These are phyloP conservation scores for Skeletonema menzelii DNA, from an alignment of 108 stramenopile species.

Conservation along the genomic window DNA sequence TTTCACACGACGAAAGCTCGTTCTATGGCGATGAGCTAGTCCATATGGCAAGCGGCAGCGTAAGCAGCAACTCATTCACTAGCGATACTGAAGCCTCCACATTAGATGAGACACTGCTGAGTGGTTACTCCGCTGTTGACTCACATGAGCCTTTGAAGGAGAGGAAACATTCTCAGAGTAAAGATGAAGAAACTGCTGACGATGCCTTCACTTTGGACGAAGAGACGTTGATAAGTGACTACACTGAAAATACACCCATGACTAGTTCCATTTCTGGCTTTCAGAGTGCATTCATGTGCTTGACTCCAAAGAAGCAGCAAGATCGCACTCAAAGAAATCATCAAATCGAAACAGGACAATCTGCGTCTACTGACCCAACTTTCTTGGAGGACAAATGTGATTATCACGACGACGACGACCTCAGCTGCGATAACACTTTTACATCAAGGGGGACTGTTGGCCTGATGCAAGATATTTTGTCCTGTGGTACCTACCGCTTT, in stretches of 20 bases:
- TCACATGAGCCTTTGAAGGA: not conserved
- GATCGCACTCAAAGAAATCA: not conserved
- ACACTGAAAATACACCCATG: not conserved
- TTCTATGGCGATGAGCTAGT: not conserved
- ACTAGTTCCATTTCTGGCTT: not conserved
- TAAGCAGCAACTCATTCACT: not conserved
- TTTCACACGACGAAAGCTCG: not conserved
- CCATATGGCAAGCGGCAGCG: not conserved
- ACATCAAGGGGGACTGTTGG: not conserved
- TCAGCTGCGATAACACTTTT: not conserved
- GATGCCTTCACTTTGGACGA: not conserved
- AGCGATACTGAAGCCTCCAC: too few species aligned
- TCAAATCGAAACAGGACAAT: not conserved
- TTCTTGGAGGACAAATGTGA: not conserved
- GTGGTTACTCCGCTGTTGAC: not conserved
- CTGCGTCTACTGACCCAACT: not conserved
- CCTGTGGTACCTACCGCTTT: not conserved
- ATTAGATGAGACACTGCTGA: not conserved
- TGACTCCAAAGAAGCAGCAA: not conserved
- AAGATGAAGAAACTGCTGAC: not conserved
- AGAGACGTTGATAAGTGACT: not conserved
- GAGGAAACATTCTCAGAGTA: not conserved
- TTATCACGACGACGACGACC: not conserved
- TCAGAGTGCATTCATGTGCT: too few species aligned
- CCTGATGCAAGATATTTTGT: not conserved